These are phyloP conservation scores for Mucor mucedo DNA, from an alignment of 371 early-diverging fungal genomes.

Conservation along the genomic window DNA sequence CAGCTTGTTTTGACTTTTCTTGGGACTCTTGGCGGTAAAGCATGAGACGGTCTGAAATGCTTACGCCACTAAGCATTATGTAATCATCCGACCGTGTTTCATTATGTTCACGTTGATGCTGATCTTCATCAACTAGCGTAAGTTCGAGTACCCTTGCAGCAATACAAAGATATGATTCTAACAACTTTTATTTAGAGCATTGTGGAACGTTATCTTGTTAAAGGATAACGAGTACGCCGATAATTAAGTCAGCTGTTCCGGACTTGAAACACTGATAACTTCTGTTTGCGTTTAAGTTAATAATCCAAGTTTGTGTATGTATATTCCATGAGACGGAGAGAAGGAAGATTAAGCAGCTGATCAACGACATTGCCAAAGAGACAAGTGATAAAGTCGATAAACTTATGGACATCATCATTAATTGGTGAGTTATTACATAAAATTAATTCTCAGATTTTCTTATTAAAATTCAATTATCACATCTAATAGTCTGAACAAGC, in stretches of 20 bases:
- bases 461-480: constrained; percentile 21
- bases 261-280: constrained; percentile 14
- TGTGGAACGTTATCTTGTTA: too few relatives aligned
- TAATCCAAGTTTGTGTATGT: constrained; percentile 8
- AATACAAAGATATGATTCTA: too few relatives aligned
- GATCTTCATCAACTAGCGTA: too few relatives aligned
- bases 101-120: too few relatives aligned
- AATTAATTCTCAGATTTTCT: constrained; percentile 17
- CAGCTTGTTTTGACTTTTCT: too few relatives aligned
- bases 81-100: too few relatives aligned
- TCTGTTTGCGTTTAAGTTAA: constrained; percentile 17
- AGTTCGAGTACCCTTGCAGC: too few relatives aligned
- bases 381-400: constrained; percentile 19
- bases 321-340: constrained; percentile 12
- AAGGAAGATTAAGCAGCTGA: constrained; percentile 3
- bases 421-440: constrained; percentile 25
- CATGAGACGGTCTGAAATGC: too few relatives aligned
- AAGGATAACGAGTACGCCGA: constrained; percentile 17
- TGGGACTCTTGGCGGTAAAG: too few relatives aligned
- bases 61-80: too few relatives aligned
- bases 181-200: too few relatives aligned
- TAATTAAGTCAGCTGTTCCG: constrained; percentile 7
- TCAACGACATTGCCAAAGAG: constrained; percentile 7
- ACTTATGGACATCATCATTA: too few relatives aligned
- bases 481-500: constrained; percentile 25